Evolutionary conservation across 78 protist species (phyloP).

Genomic region (Planoprotostelium fungivorum): DNA sequence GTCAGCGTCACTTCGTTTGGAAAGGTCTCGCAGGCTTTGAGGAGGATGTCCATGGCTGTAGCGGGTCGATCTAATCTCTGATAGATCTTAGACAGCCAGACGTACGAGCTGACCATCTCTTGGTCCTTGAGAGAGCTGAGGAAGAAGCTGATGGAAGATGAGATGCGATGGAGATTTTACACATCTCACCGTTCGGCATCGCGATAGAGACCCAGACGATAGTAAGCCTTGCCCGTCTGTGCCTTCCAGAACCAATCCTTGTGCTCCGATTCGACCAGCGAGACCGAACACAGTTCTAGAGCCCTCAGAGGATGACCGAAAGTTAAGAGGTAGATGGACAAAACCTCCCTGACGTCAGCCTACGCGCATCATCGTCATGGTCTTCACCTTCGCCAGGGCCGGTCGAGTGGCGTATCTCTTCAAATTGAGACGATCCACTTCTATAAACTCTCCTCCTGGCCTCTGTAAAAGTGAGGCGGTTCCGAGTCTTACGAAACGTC

Average conservation of each 20-base stretch:
- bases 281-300: slow-evolving; percentile 57
- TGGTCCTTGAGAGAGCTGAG: background rate
- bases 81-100: slow-evolving; percentile 66
- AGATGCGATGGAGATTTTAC: background rate
- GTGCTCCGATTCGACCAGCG: slow-evolving; percentile 14
- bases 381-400: slow-evolving; percentile 35
- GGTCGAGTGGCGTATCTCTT: slow-evolving; percentile 71
- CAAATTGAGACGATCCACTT: slow-evolving; percentile 47
- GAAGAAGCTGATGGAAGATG: background rate
- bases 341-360: background rate
- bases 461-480: slow-evolving; percentile 66
- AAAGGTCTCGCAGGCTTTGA: slow-evolving; percentile 6
- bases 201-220: slow-evolving; percentile 60
- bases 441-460: slow-evolving; percentile 59
- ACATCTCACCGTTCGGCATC: slow-evolving; percentile 76
- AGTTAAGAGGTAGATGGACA: background rate
- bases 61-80: slow-evolving; percentile 67
- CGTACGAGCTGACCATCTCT: slow-evolving; percentile 31
- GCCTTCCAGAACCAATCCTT: slow-evolving; percentile 89
- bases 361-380: background rate
- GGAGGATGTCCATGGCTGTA: slow-evolving; percentile 55
- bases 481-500: slow-evolving; percentile 64
- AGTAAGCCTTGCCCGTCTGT: slow-evolving; percentile 62
- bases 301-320: slow-evolving; percentile 32
- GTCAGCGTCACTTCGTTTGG: slow-evolving; percentile 37